Evolutionary conservation across 192 early-diverging fungal genomes (phyloP).

Genomic region (Mortierella hygrophila): DNA sequence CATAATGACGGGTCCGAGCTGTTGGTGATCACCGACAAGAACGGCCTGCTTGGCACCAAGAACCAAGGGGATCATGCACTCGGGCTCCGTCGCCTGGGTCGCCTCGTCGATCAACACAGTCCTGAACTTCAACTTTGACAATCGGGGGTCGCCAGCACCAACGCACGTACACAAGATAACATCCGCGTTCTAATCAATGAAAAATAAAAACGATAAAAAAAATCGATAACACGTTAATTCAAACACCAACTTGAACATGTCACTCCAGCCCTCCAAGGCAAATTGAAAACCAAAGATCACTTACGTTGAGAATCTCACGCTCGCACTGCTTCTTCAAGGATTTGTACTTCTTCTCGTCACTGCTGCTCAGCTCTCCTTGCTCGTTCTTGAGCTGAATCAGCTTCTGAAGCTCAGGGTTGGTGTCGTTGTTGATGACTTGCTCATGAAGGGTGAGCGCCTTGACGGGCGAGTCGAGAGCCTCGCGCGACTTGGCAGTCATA

Average conservation of each 20-base stretch:
- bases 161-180: slow-evolving; percentile 98
- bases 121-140: slow-evolving; percentile 90
- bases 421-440: slow-evolving; percentile 96
- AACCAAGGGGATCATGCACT: slow-evolving; percentile 98
- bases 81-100: slow-evolving; percentile 96
- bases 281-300: not conserved
- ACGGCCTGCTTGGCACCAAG: slow-evolving; percentile 96
- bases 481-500: slow-evolving; percentile 92
- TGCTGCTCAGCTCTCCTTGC: slow-evolving; percentile 90
- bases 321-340: slow-evolving; percentile 88
- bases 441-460: slow-evolving; percentile 96
- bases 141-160: slow-evolving; percentile 95
- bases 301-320: slow-evolving; percentile 87
- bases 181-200: slow-evolving; percentile 79
- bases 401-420: slow-evolving; percentile 94
- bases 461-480: slow-evolving; percentile 94
- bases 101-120: slow-evolving; percentile 98
- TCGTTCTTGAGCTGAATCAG: slow-evolving; percentile 88
- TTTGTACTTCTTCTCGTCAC: slow-evolving; percentile 90
- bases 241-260: not conserved
- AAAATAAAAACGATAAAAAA: slow-evolving; percentile 3
- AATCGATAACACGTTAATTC: not conserved
- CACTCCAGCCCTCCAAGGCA: not conserved
- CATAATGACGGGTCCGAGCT: slow-evolving; percentile 97
- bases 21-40: slow-evolving; percentile 99